Base-by-base conservation (phyloP, 2,329 filamentous ascomycete species). In the Hortaea werneckii region DNA sequence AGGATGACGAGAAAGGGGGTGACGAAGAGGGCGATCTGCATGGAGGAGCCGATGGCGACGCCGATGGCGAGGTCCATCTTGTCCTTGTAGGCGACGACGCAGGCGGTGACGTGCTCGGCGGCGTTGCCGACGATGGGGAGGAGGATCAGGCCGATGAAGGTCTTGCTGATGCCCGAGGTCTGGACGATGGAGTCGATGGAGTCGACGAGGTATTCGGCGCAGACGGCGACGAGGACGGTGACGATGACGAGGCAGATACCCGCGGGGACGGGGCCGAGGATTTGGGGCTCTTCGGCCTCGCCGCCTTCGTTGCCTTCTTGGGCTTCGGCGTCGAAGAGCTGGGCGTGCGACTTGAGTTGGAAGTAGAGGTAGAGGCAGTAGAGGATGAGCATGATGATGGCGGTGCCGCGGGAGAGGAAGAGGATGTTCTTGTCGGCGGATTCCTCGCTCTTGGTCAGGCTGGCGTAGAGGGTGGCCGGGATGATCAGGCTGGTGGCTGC, bases 41-140 rank as follows among this genome's bases (percentile, higher is more conserved):
- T 67, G 44, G 67, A 72, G 58, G 67, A 71, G 47, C 74, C 75
- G 42, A 77, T 72, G 12, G 74, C 73, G 3, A 77, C 73, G 44
- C 73, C 72, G 52, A 78, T 72, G 27, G 74, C 73, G 11, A 77
- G 64, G 49, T 77, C 74, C 73, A 77, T 76, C 59, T 77, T 77
- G 58, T 72, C 70, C 60, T 77, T 79, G 61, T 70, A 71, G 1
- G 74, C 73, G 26, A 76, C 73, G 8, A 75, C 70, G 27, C 73
- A 68, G 9, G 74, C 73, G 1, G 74, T 77, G 45, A 75, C 73
- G 58, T 77, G 74, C 56, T 77, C 74, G 27, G 74, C 75, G 3
- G 75, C 74, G 50, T 77, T 77, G 41, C 74, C 74, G 43, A 77
- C 74, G 45, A 78, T 77, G 1, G 75, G 75, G 2, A 78, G 67